Percentiles rank a stretch among this genome's conserved stretches.
Conservation (phyloP, 768 basidiomycete species). For the Polyporus arcularius region DNA sequence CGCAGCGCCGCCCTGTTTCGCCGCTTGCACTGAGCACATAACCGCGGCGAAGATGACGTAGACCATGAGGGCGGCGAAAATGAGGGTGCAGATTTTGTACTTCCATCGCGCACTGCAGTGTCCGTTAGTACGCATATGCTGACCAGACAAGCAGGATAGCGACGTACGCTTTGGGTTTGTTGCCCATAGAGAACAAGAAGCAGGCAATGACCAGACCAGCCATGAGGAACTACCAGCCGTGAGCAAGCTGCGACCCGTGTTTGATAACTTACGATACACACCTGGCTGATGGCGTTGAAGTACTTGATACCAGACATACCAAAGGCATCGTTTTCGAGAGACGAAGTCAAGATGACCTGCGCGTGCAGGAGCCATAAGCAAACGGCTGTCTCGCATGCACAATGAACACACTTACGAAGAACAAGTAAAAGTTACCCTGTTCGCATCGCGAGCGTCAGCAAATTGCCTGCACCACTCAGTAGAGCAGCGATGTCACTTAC, state of each 20-base stretch:
- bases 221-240: conserved; percentile 65
- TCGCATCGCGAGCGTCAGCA: background rate
- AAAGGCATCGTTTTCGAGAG: conserved; percentile 77
- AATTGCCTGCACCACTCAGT: background rate
- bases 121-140: background rate
- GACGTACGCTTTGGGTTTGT: conserved; percentile 80
- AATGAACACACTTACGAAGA: conserved; percentile 65
- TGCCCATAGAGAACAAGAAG: conserved; percentile 96
- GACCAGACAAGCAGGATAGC: background rate
- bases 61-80: conserved; percentile 75
- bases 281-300: conserved; percentile 78
- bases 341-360: conserved; percentile 85
- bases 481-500: conserved; percentile 44
- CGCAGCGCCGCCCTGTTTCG: conserved; percentile 61
- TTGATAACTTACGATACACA: conserved; percentile 28
- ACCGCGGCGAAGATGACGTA: conserved; percentile 85
- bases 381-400: background rate
- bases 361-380: background rate
- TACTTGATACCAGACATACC: conserved; percentile 61
- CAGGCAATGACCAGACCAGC: conserved; percentile 83
- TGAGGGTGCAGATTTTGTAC: conserved; percentile 76
- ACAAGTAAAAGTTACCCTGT: conserved; percentile 93
- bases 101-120: conserved; percentile 70
- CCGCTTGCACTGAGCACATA: conserved; percentile 76
- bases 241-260: background rate